phyloP scores from a whole-genome alignment of 345 rosid genomes.

The Citrus hindsii region DNA sequence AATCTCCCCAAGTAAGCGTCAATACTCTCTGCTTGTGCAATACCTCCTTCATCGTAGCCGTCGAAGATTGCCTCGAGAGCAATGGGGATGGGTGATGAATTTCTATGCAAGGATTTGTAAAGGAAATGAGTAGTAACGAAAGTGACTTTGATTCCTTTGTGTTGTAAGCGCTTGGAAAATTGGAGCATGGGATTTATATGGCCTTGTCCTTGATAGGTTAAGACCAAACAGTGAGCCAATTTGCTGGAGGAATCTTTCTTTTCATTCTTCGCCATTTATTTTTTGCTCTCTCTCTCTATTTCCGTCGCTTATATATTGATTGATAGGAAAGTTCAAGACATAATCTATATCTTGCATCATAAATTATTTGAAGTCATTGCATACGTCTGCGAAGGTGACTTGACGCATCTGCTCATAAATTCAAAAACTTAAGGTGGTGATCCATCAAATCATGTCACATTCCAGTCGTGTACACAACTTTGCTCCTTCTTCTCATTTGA shows the following conservation, averaged over 20 bases:
- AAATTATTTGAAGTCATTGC: no score
- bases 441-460: no score
- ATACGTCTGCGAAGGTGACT: no score
- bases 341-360: no score
- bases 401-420: no score
- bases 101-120: conserved; percentile 8
- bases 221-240: conserved; percentile 25
- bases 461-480: no score
- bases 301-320: neutral
- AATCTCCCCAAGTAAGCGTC: no score
- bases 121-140: conserved; percentile 20
- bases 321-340: neutral
- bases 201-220: conserved; percentile 32
- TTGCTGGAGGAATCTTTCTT: neutral
- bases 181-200: conserved; percentile 43
- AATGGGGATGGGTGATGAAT: neutral
- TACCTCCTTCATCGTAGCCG: conserved; percentile 34
- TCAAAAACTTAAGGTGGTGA: no score
- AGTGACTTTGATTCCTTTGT: conserved; percentile 28
- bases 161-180: conserved; percentile 29
- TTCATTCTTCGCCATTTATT: neutral
- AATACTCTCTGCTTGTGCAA: no score
- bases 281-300: neutral
- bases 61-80: conserved; percentile 36
- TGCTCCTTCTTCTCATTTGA: no score